phyloP scores from a whole-genome alignment of 1,284 basidiomycete genomes.

The Boletellus sp. region DNA sequence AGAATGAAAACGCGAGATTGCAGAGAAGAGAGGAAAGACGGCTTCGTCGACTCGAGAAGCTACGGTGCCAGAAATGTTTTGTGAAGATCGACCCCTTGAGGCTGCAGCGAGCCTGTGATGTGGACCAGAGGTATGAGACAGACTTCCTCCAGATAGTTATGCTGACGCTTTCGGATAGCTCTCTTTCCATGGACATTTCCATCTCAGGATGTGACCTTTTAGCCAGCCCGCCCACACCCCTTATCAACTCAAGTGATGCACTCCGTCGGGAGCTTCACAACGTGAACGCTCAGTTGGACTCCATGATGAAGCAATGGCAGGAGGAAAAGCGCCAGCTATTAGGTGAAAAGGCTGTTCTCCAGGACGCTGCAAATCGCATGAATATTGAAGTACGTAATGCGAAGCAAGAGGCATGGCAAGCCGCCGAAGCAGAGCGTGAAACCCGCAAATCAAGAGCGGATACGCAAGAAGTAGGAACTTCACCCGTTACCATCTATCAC shows the following conservation, averaged over 20 bases:
- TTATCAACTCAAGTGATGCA: slow-evolving; percentile 59
- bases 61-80: slow-evolving; percentile 62
- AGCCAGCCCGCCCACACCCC: slow-evolving; percentile 58
- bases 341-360: slow-evolving; percentile 66
- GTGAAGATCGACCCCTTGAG: slow-evolving; percentile 53
- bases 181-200: slow-evolving; percentile 49
- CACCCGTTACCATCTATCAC: not conserved
- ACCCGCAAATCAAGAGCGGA: slow-evolving; percentile 46
- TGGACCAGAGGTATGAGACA: slow-evolving; percentile 57
- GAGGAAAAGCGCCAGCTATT: slow-evolving; percentile 57
- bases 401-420: slow-evolving; percentile 53
- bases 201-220: slow-evolving; percentile 45
- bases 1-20: slow-evolving; percentile 64
- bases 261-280: slow-evolving; percentile 53
- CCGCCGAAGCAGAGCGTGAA: slow-evolving; percentile 47
- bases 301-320: slow-evolving; percentile 65
- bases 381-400: slow-evolving; percentile 55
- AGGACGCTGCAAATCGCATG: slow-evolving; percentile 63
- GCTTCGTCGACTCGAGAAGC: slow-evolving; percentile 51
- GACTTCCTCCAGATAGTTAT: not conserved
- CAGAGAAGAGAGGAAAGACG: slow-evolving; percentile 63
- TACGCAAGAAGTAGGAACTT: slow-evolving; percentile 50
- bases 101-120: slow-evolving; percentile 36
- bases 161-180: slow-evolving; percentile 37
- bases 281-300: slow-evolving; percentile 58